Conservation (phyloP, 2,329 filamentous ascomycete genomes). For the Claviceps humidiphila region DNA sequence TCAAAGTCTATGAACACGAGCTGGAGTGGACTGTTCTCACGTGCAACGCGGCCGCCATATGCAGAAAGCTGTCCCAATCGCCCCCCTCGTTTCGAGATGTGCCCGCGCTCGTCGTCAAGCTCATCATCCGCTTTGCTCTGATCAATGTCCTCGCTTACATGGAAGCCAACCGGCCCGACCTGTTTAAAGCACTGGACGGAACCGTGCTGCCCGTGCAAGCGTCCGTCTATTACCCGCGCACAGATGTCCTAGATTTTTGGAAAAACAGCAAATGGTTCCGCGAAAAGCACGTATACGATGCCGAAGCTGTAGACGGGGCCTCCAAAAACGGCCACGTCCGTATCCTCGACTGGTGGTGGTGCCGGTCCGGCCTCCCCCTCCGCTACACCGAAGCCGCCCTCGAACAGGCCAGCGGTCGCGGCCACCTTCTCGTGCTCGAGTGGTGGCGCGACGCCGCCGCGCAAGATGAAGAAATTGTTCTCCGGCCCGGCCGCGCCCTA, state of each 20-base stretch:
- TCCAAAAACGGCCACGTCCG: constrained; percentile 74
- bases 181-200: constrained; percentile 79
- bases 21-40: constrained; percentile 78
- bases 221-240: constrained; percentile 72
- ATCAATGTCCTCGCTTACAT: constrained; percentile 62
- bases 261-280: constrained; percentile 68
- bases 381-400: constrained; percentile 79
- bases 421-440: constrained; percentile 73
- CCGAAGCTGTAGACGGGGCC: constrained; percentile 75
- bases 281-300: constrained; percentile 67
- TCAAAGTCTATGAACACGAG: constrained; percentile 60
- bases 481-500: constrained; percentile 76
- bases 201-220: constrained; percentile 79
- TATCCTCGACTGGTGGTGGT: constrained; percentile 85
- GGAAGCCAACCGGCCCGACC: constrained; percentile 48
- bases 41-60: constrained; percentile 55
- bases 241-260: constrained; percentile 86
- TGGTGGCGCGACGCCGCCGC: constrained; percentile 76
- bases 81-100: constrained; percentile 57
- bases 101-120: constrained; percentile 68
- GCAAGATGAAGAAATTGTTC: constrained; percentile 42
- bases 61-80: constrained; percentile 57
- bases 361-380: constrained; percentile 60
- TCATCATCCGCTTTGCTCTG: constrained; percentile 84
- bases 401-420: constrained; percentile 74